Base-by-base conservation (phyloP, 192 early-diverging fungal genomes). In the Kickxella alabastrina region DNA sequence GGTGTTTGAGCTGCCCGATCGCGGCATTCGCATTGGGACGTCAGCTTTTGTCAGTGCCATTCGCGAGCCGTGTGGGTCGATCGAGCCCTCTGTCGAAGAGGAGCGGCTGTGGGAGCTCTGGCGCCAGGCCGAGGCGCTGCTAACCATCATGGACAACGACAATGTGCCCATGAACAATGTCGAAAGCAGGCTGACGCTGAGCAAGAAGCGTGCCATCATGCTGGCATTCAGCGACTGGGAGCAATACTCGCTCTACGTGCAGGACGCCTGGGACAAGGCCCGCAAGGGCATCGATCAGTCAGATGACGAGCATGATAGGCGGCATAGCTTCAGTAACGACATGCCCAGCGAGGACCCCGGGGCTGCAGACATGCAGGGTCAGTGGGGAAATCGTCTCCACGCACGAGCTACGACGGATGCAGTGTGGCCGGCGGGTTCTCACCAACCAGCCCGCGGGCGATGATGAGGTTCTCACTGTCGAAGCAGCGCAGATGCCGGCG, bases 171-270 rank as follows among this genome's bases (percentile, higher is more conserved):
- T 54, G 24, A 56, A 37, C 52, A 54, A 41, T 24, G 43, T 64
- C 19, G 72, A 64, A 32, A 64, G 53, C 45, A 47, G 64, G 12
- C 47, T 75, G 39, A 68, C 65, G 34, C 57, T 75, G 24, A 75
- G 72, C 65, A 75, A 75, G 52, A 75, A 68, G 65, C 72, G 72
- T 21, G 65, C 72, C 15, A 75, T 75, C 36, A 75, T 75, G 72
- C 57, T 75, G 27, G 72, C 72, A 10, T 75, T 75, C 46, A 68
- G 72, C 61, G 72, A 75, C 57, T 75, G 72, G 72, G 72, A 75
- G 61, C 72, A 75, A 61, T 75, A 75, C 64, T 68, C 72, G 57
- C 36, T 61, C 31, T 75, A 75, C 23, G 72, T 75, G 34, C 72
- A 75, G 50, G 72, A 75, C 27, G 72, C 61, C 3, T 75, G 72